Conservation (phyloP, 1,284 basidiomycete genomes). For the Golubevia pallescens region DNA sequence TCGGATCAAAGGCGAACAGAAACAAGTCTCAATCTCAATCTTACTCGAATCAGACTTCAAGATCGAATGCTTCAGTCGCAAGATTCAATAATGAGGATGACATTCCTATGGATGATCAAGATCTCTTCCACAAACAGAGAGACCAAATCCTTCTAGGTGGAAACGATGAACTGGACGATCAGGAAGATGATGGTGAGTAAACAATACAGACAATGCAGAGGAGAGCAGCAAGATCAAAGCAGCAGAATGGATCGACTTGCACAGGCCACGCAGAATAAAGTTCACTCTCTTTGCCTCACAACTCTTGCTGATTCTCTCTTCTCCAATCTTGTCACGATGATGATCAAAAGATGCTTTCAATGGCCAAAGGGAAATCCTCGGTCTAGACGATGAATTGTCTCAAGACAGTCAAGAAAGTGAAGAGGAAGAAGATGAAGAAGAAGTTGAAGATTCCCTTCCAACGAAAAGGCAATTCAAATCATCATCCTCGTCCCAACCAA, state of each 20-base stretch:
- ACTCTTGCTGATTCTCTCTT: background rate
- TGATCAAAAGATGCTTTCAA: slow-evolving; percentile 63
- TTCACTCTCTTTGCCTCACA: background rate
- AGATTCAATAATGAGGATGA: slow-evolving; percentile 20
- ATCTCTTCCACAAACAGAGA: slow-evolving; percentile 65
- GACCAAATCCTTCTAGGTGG: slow-evolving; percentile 77
- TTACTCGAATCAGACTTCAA: background rate
- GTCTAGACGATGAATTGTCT: slow-evolving; percentile 10
- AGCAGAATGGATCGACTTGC: slow-evolving; percentile 64
- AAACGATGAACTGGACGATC: slow-evolving; percentile 67
- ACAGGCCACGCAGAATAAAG: slow-evolving; percentile 60
- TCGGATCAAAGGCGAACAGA: background rate
- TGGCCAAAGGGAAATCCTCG: slow-evolving; percentile 39
- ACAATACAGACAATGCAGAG: slow-evolving; percentile 66
- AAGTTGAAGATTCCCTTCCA: slow-evolving; percentile 63
- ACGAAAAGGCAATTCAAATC: slow-evolving; percentile 65
- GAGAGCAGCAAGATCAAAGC: slow-evolving; percentile 66
- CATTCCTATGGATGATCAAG: slow-evolving; percentile 43
- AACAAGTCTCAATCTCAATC: background rate
- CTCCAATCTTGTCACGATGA: slow-evolving; percentile 56
- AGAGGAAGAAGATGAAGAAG: slow-evolving; percentile 65
- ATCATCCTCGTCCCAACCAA: slow-evolving; percentile 42
- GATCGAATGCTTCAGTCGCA: background rate
- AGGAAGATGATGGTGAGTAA: slow-evolving; percentile 66
- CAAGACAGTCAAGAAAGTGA: slow-evolving; percentile 21